A percentile compares a stretch with the other conserved stretches of the same genome.
These are phyloP conservation scores for Zygotorulaspora chibaensis DNA, from an alignment of 805 yeast genomes.

Conservation along the genomic window DNA sequence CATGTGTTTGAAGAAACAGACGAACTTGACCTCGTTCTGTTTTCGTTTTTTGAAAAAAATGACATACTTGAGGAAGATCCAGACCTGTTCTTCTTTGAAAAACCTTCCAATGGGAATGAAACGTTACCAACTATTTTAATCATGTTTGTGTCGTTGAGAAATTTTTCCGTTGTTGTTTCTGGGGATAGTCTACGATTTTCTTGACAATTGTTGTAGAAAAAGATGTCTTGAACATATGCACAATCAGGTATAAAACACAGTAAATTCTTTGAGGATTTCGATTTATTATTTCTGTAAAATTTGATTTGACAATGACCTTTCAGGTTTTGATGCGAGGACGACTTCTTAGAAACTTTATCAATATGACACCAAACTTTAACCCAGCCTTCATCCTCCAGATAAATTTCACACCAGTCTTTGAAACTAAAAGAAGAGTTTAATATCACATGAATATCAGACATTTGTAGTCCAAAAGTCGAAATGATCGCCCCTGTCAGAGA, in stretches of 20 bases:
- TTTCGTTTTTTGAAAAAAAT: conserved; percentile 5
- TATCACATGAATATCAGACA: conserved; percentile 30
- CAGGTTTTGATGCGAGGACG: conserved; percentile 8
- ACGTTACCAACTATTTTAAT: conserved; percentile 26
- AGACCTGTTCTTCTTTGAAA: conserved; percentile 7
- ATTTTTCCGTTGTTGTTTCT: neutral
- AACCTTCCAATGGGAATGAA: conserved; percentile 11
- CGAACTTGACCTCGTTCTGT: conserved; percentile 3
- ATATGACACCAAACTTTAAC: conserved; percentile 34
- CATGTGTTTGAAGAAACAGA: conserved; percentile 3
- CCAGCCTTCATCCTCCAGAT: conserved; percentile 30
- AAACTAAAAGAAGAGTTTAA: conserved; percentile 28
- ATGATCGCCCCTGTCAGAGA: conserved; percentile 29
- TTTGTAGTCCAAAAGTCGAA: conserved; percentile 23
- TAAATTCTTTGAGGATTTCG: conserved; percentile 23
- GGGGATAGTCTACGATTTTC: neutral
- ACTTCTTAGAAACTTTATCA: conserved; percentile 19
- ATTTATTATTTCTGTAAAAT: conserved; percentile 29
- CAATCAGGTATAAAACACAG: conserved; percentile 30
- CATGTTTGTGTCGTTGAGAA: conserved; percentile 14
- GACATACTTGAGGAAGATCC: conserved; percentile 13
- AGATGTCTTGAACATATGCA: conserved; percentile 28
- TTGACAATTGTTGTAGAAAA: conserved; percentile 20
- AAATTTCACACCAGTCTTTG: conserved; percentile 36
- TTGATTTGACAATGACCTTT: conserved; percentile 29